phyloP scores from a whole-genome alignment of 139 green algal genomes.

The Chlorella sp. region DNA sequence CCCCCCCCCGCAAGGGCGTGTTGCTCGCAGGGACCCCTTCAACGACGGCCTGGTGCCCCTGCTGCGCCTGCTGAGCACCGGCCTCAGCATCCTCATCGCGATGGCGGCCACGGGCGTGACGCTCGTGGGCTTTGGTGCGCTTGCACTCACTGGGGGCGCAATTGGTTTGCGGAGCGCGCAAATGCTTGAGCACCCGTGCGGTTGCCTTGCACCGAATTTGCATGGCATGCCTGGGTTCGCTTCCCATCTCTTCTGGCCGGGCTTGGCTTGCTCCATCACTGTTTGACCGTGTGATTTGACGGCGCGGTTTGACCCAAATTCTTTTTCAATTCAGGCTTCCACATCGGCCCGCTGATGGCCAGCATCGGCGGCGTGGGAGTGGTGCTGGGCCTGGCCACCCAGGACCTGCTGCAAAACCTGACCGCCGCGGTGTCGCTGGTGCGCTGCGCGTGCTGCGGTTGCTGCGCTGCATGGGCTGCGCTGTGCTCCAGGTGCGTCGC shows the following conservation, averaged over 20 bases:
- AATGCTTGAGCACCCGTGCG: not conserved
- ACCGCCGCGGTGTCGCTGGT: conserved; percentile 23
- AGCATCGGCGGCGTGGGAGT: conserved; percentile 32
- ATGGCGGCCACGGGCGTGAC: not conserved
- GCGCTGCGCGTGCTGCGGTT: not conserved
- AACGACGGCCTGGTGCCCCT: conserved; percentile 1
- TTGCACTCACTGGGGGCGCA: too few relatives aligned
- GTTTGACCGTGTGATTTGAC: too few relatives aligned
- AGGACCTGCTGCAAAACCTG: conserved; percentile 35
- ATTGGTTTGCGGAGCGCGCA: too few relatives aligned
- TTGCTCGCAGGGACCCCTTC: conserved; percentile 4
- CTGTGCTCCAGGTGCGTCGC: too few relatives aligned
- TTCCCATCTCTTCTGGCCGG: too few relatives aligned
- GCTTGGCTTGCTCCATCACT: too few relatives aligned
- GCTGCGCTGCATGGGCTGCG: not conserved
- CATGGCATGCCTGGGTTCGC: too few relatives aligned
- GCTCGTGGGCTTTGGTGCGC: conserved; percentile 6
- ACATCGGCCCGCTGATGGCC: conserved; percentile 37
- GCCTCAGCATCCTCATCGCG: not conserved
- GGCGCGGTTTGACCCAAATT: too few relatives aligned
- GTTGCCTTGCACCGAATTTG: not conserved
- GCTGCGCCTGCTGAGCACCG: conserved; percentile 19
- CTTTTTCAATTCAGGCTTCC: conserved; percentile 9
- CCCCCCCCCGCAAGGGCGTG: too few relatives aligned
- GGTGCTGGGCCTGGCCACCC: conserved; percentile 36